Evolutionary conservation across 176 grass and related monocot genomes (phyloP).

Genomic region (Oryza glumipatula): DNA sequence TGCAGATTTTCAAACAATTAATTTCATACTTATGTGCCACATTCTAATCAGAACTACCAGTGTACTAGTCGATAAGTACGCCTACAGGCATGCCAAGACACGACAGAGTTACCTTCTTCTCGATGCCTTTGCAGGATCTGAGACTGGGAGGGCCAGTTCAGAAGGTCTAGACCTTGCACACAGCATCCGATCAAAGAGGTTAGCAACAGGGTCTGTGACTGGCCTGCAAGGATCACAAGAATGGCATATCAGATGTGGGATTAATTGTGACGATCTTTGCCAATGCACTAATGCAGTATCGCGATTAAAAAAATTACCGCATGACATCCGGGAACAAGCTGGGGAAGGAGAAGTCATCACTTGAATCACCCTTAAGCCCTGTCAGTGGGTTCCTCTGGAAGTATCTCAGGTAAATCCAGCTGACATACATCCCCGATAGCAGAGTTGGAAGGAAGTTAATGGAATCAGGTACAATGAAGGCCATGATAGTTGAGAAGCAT

Average conservation of each 20-base stretch:
- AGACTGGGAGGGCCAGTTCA: slow-evolving; percentile 68
- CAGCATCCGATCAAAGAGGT: slow-evolving; percentile 67
- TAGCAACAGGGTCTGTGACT: slow-evolving; percentile 84
- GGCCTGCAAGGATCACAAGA: slow-evolving; percentile 57
- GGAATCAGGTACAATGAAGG: slow-evolving; percentile 84
- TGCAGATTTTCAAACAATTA: not conserved
- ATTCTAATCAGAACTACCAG: not conserved
- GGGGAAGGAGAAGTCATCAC: slow-evolving; percentile 95
- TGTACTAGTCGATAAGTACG: not conserved
- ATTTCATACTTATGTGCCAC: not conserved
- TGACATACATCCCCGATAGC: slow-evolving; percentile 88
- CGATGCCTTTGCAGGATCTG: slow-evolving; percentile 76
- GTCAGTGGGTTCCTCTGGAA: slow-evolving; percentile 93
- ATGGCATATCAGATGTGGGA: not conserved
- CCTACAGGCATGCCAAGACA: not conserved
- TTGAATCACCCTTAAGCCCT: slow-evolving; percentile 91
- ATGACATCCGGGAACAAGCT: slow-evolving; percentile 95
- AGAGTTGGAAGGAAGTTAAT: slow-evolving; percentile 93
- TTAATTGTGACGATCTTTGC: not conserved
- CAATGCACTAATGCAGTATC: not conserved
- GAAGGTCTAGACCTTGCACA: slow-evolving; percentile 79
- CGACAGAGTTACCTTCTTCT: slow-evolving; percentile 66
- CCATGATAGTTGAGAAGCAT: slow-evolving; percentile 81
- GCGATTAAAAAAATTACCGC: slow-evolving; percentile 47
- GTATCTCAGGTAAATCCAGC: slow-evolving; percentile 97